Evolutionary conservation across 352 stramenopile species (phyloP).

Genomic region (Globisporangium alternatum): DNA sequence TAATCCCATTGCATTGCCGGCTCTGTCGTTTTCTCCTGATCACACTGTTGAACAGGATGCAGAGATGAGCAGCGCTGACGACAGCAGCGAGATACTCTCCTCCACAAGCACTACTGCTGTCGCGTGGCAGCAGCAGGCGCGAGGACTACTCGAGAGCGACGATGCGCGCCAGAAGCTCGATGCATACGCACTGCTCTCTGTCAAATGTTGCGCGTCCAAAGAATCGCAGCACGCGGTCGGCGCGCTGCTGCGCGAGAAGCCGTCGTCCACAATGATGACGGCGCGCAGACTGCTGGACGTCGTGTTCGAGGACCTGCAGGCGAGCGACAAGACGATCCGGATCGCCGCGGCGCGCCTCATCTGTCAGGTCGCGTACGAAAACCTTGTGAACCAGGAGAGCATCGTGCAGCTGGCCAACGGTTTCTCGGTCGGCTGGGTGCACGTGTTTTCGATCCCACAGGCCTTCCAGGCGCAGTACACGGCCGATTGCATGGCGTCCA

Average conservation of each 20-base stretch:
- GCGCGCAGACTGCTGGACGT: slow-evolving; percentile 18
- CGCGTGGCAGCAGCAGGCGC: slow-evolving; percentile 12
- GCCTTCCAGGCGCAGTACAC: slow-evolving; percentile 28
- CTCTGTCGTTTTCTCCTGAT: neutral
- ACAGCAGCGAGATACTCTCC: neutral
- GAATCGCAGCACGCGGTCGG: slow-evolving; percentile 38
- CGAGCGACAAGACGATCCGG: slow-evolving; percentile 39
- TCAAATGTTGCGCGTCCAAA: slow-evolving; percentile 38
- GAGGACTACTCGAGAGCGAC: slow-evolving; percentile 20
- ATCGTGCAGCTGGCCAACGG: slow-evolving; percentile 26
- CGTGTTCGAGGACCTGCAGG: slow-evolving; percentile 33
- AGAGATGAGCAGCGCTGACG: neutral
- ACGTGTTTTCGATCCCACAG: slow-evolving; percentile 46
- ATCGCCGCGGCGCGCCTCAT: slow-evolving; percentile 43
- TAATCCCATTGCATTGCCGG: no score
- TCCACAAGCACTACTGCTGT: slow-evolving; percentile 7
- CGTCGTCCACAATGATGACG: neutral
- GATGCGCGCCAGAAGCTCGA: slow-evolving; percentile 31
- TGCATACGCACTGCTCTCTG: slow-evolving; percentile 29
- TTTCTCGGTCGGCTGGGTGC: slow-evolving; percentile 51
- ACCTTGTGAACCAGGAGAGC: slow-evolving; percentile 32
- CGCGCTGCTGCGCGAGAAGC: slow-evolving; percentile 32
- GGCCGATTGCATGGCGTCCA: neutral
- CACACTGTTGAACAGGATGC: slow-evolving; percentile 1
- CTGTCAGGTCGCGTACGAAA: slow-evolving; percentile 54